Evolutionary conservation across 768 basidiomycete species (phyloP).

Genomic region (Leucocoprinus leucothites): DNA sequence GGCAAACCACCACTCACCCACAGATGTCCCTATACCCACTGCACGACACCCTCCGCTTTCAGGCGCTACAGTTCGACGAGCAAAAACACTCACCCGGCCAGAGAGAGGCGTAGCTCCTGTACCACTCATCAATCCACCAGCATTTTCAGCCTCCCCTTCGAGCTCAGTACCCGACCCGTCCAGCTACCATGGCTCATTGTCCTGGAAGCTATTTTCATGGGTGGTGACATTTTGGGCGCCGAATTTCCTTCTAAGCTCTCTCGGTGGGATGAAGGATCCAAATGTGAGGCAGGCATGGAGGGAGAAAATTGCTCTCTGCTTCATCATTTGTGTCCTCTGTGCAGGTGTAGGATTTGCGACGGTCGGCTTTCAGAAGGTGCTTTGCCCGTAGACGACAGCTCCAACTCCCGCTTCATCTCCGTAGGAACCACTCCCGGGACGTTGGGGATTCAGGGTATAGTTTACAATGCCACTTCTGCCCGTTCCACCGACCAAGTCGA

Average conservation of each 20-base stretch:
- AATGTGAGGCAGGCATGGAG: slow-evolving; percentile 89
- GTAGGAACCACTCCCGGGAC: slow-evolving; percentile 59
- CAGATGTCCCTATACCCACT: slow-evolving; percentile 71
- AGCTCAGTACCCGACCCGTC: slow-evolving; percentile 30
- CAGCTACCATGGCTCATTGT: slow-evolving; percentile 42
- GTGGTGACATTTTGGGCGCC: slow-evolving; percentile 92
- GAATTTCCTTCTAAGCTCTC: slow-evolving; percentile 60
- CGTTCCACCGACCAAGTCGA: slow-evolving; percentile 50
- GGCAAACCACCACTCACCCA: slow-evolving; percentile 46
- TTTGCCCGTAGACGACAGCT: slow-evolving; percentile 68
- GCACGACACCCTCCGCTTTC: slow-evolving; percentile 49
- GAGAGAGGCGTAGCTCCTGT: slow-evolving; percentile 93
- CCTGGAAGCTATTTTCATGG: slow-evolving; percentile 82
- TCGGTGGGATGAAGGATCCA: slow-evolving; percentile 81
- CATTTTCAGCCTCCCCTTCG: slow-evolving; percentile 24
- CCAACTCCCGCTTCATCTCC: slow-evolving; percentile 43
- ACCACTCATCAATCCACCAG: slow-evolving; percentile 87
- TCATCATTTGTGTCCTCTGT: slow-evolving; percentile 79
- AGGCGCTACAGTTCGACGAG: slow-evolving; percentile 70
- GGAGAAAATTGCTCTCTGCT: slow-evolving; percentile 93
- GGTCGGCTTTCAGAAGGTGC: slow-evolving; percentile 88
- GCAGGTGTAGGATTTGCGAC: slow-evolving; percentile 85
- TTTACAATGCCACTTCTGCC: slow-evolving; percentile 69
- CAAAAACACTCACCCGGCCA: slow-evolving; percentile 95
- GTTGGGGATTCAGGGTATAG: slow-evolving; percentile 71